Conservation (phyloP, 331 rosid genomes). For the Ulmus americana region DNA sequence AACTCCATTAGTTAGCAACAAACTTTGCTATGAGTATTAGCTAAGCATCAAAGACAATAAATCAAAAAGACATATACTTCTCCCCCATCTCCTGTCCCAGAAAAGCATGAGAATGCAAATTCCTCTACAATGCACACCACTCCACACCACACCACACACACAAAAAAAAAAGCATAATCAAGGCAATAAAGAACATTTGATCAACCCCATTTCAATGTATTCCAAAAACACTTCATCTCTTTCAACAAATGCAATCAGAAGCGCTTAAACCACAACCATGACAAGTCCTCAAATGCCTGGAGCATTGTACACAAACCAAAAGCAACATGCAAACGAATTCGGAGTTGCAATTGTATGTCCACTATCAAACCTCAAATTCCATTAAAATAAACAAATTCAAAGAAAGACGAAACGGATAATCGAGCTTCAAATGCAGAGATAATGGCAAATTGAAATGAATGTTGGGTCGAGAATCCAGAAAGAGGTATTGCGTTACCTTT, state of each 20-base stretch:
- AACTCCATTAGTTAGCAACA: no score
- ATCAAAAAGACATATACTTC: no score
- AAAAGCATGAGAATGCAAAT: no score
- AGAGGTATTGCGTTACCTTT: constrained; percentile 35
- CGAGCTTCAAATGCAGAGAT: background rate
- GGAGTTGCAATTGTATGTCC: background rate
- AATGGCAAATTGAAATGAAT: background rate
- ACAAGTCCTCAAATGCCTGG: no score
- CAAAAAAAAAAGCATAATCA: background rate
- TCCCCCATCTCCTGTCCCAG: no score
- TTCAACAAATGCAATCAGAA: no score
- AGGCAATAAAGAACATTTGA: background rate
- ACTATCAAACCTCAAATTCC: background rate
- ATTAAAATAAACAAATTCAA: background rate
- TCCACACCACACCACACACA: background rate
- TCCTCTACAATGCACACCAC: no score
- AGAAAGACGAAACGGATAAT: background rate
- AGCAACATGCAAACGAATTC: background rate
- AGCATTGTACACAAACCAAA: no score
- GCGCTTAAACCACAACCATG: no score
- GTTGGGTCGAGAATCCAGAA: background rate
- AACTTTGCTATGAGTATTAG: no score
- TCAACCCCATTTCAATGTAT: background rate
- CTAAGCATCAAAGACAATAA: no score
- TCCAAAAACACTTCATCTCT: background rate